Base-by-base conservation (phyloP, 2,329 filamentous ascomycete genomes). In the Pseudogymnoascus sp. region DNA sequence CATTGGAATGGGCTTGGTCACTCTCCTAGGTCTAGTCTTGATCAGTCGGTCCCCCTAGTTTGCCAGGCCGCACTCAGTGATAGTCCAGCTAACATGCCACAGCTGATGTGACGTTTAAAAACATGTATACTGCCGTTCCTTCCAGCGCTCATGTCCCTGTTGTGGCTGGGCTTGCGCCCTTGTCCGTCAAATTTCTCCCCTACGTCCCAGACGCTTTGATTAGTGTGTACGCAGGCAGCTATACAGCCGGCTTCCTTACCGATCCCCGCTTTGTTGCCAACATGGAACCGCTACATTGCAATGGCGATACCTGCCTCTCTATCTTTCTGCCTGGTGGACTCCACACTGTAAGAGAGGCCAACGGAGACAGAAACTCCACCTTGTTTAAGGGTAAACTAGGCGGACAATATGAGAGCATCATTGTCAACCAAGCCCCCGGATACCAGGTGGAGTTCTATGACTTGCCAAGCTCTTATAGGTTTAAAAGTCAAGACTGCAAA, bases 51-150 rank as follows among this genome's bases (percentile, higher is more conserved):
- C n/a, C 47, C 47, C 29, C 47, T 17, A 11, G 9, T 15, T 26
- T 54, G 4, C 9, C n/a, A 50, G 33, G 33, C 17, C n/a, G 4
- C n/a, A 54, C 26, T 29, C 9, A 17, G 29, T 54, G 15, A 31
- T 5, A 33, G 26, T 4, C n/a, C 7, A 33, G 47, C 47, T 54
- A 54, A 54, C 47, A 33, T 54, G 15, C 3, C 15, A 54, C 26
- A 54, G 47, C 47, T 54, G 47, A 54, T 54, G 47, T 54, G 47
- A 54, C 47, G 47, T 54, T 54, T 29, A 54, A 54, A 33, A 54
- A 54, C 8, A 54, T 54, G 47, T 54, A 54, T 33, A 54, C 26
- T 7, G 47, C 47, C 26, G 26, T 54, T 54, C 29, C 29, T 54
- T 54, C 26, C 7, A 17, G n/a, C 2, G 47, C n/a, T 33, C 26